Evolutionary conservation across 2,329 filamentous ascomycete genomes (phyloP).

Genomic region (Colletotrichum horii): DNA sequence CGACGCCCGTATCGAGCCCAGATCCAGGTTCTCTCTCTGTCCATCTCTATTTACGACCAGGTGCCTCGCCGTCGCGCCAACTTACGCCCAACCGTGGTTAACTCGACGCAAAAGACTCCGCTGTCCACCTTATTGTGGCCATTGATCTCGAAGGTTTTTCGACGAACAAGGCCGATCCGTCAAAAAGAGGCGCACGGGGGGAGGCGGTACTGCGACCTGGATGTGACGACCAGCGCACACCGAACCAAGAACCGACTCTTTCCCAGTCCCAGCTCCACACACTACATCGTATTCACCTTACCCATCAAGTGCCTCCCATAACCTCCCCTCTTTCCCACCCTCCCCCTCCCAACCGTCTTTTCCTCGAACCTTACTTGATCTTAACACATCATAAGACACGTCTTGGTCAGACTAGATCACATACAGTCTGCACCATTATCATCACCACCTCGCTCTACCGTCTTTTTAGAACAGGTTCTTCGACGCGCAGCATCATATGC

Average conservation of each 20-base stretch:
- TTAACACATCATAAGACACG: not conserved
- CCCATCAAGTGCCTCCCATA: conserved; percentile 3
- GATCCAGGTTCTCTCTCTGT: not conserved
- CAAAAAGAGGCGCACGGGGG: not conserved
- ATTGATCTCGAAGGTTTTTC: not conserved
- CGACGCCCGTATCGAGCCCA: not conserved
- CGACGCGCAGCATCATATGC: not conserved
- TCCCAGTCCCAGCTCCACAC: conserved; percentile 2
- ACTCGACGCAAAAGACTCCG: not conserved
- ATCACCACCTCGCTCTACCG: not conserved
- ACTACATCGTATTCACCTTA: conserved; percentile 1
- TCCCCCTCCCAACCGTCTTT: not conserved
- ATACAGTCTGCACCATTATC: not conserved
- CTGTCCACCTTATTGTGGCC: not conserved
- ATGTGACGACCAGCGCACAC: not conserved
- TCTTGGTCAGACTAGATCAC: not conserved
- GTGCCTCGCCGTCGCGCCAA: not conserved
- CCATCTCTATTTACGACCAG: not conserved
- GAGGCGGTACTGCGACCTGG: not conserved
- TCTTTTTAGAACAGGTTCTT: not conserved
- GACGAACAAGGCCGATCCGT: not conserved
- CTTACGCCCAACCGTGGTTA: not conserved
- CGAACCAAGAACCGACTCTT: not conserved
- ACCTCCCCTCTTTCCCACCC: not conserved
- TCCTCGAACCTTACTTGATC: not conserved